A percentile compares a stretch with the other conserved stretches of the same genome.
phyloP scores from a whole-genome alignment of 2,329 filamentous ascomycete species.

The Penicillium concentricum region DNA sequence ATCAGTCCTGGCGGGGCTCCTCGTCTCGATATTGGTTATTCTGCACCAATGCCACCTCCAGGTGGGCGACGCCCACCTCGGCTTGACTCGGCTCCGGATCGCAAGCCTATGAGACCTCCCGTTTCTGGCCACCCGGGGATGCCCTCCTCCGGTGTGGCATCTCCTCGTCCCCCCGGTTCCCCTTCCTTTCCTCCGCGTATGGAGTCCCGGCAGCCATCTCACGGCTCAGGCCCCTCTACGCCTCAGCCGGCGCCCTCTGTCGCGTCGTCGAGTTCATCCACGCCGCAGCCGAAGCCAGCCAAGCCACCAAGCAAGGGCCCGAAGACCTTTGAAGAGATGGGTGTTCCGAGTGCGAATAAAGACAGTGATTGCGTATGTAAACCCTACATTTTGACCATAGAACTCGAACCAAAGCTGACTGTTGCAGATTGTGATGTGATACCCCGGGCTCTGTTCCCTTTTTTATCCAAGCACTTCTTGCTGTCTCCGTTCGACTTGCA shows the following conservation, averaged over 20 bases:
- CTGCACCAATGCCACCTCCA: slow-evolving; percentile 45
- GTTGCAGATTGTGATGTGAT: slow-evolving; percentile 44
- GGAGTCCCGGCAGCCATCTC: slow-evolving; percentile 32
- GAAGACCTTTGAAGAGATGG: slow-evolving; percentile 98
- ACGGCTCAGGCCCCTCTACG: slow-evolving; percentile 43
- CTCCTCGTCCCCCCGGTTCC: slow-evolving; percentile 28
- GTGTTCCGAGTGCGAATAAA: slow-evolving; percentile 77
- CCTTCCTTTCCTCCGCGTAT: slow-evolving; percentile 36
- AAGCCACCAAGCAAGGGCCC: slow-evolving; percentile 68
- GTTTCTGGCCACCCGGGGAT: slow-evolving; percentile 25
- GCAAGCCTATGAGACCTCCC: slow-evolving; percentile 33
- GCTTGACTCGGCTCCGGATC: slow-evolving; percentile 30
- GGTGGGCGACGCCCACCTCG: slow-evolving; percentile 36
- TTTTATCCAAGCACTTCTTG: slow-evolving; percentile 13
- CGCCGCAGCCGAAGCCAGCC: slow-evolving; percentile 40
- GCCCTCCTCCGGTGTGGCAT: slow-evolving; percentile 19
- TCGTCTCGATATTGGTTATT: slow-evolving; percentile 49
- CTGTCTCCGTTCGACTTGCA: slow-evolving; percentile 13
- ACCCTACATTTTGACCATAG: background rate
- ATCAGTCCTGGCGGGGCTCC: slow-evolving; percentile 32
- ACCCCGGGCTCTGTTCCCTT: slow-evolving; percentile 27
- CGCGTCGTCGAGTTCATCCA: slow-evolving; percentile 25
- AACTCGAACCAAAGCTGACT: slow-evolving; percentile 14
- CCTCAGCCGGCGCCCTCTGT: slow-evolving; percentile 32
- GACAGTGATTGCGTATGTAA: slow-evolving; percentile 84